Percentiles rank a stretch among this genome's conserved stretches.
Conservation (phyloP, 805 yeast genomes). For the Cephaloascus albidus region DNA sequence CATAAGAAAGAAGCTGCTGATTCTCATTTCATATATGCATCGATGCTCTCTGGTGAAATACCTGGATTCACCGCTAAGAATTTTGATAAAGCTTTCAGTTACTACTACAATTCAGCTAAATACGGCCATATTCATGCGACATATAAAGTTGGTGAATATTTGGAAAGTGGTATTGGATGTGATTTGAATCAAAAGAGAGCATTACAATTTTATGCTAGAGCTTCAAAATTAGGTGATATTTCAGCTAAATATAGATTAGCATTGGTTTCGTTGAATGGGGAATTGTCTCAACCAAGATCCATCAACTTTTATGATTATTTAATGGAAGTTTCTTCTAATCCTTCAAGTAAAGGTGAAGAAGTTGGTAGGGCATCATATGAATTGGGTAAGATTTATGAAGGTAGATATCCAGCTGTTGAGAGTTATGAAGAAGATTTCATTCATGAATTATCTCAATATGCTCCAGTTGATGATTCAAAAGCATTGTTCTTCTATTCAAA, state of each 20-base stretch:
- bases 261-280: conserved; percentile 22
- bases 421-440: conserved; percentile 25
- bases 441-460: conserved; percentile 19
- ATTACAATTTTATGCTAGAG: conserved; percentile 20
- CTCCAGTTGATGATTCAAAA: conserved; percentile 33
- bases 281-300: conserved; percentile 17
- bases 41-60: neutral
- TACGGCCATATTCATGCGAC: conserved; percentile 6
- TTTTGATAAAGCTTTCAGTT: neutral
- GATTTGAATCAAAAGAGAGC: conserved; percentile 21
- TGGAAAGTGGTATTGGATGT: conserved; percentile 20
- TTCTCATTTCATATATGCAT: conserved; percentile 4
- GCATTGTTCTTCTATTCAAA: conserved; percentile 30
- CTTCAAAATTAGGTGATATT: conserved; percentile 33
- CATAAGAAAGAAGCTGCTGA: conserved; percentile 9
- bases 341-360: conserved; percentile 17
- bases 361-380: conserved; percentile 31
- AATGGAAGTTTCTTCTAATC: conserved; percentile 6
- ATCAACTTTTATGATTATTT: conserved; percentile 24
- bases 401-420: conserved; percentile 33
- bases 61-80: neutral
- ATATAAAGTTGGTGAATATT: conserved; percentile 17
- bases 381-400: conserved; percentile 32
- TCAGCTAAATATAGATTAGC: conserved; percentile 33
- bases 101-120: conserved; percentile 1